These are phyloP conservation scores for Pythium vanterpoolii DNA, from an alignment of 352 stramenopile genomes.

Conservation along the genomic window DNA sequence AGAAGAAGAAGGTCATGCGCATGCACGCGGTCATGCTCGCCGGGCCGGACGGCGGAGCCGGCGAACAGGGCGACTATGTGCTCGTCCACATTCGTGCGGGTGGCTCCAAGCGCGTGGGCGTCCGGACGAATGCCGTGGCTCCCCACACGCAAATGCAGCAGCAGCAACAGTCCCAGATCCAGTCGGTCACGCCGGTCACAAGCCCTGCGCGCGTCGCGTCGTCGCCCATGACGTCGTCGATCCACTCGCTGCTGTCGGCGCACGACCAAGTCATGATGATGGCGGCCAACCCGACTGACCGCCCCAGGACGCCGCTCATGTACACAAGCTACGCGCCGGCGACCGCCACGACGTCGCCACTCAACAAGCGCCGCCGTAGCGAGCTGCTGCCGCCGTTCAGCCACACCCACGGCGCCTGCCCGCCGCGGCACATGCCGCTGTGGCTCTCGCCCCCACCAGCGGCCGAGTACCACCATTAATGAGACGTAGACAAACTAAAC, in stretches of 20 bases:
- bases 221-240: conserved; percentile 6
- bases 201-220: conserved; percentile 7
- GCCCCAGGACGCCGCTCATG: conserved; percentile 16
- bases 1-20: conserved; percentile 80
- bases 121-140: conserved; percentile 34
- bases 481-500: neutral
- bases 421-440: conserved; percentile 17
- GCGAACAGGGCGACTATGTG: conserved; percentile 55
- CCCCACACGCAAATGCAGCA: neutral
- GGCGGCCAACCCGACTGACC: neutral
- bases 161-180: no score
- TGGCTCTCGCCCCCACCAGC: conserved; percentile 14
- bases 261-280: conserved; percentile 19
- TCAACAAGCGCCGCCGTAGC: conserved; percentile 12
- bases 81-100: conserved; percentile 74
- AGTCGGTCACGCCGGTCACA: conserved; percentile 7
- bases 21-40: conserved; percentile 82
- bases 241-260: conserved; percentile 19
- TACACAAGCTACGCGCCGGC: conserved; percentile 7
- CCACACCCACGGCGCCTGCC: neutral
- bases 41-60: conserved; percentile 37
- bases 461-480: conserved; percentile 3
- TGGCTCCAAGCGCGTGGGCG: conserved; percentile 62
- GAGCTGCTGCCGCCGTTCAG: conserved; percentile 1
- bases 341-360: conserved; percentile 8